These are phyloP conservation scores for Corchorus olitorius DNA, from an alignment of 345 rosid species.

Conservation along the genomic window DNA sequence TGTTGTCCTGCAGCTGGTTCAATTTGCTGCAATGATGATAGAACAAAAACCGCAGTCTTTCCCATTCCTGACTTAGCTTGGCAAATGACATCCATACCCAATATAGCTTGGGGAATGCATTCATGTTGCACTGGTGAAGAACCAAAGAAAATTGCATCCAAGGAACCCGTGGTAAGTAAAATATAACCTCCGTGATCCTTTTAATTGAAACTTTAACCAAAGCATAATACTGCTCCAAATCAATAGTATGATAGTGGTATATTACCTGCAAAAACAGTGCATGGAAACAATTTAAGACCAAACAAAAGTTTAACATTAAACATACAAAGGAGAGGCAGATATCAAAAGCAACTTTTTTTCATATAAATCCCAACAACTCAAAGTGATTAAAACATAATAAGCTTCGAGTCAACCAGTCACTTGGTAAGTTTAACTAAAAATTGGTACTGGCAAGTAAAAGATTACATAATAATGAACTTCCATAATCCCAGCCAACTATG, in stretches of 20 bases:
- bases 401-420: neutral
- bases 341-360: neutral
- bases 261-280: constrained; percentile 53
- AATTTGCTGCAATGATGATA: constrained; percentile 88
- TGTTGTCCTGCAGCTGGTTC: constrained; percentile 76
- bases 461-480: too few relatives aligned
- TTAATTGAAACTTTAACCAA: constrained; percentile 61
- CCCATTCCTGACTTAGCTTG: constrained; percentile 99
- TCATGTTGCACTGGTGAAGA: constrained; percentile 98
- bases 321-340: neutral
- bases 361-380: neutral
- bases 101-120: constrained; percentile 97
- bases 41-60: constrained; percentile 94
- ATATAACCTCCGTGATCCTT: constrained; percentile 62
- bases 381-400: neutral
- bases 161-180: constrained; percentile 83
- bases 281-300: neutral
- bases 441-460: too few relatives aligned
- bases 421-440: neutral
- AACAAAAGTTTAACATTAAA: neutral
- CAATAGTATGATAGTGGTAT: constrained; percentile 48
- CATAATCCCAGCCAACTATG: too few relatives aligned
- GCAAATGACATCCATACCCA: constrained; percentile 98
- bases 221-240: constrained; percentile 66
- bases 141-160: constrained; percentile 76